Conservation (phyloP, 768 basidiomycete genomes). For the Psilocybe subaeruginosa region DNA sequence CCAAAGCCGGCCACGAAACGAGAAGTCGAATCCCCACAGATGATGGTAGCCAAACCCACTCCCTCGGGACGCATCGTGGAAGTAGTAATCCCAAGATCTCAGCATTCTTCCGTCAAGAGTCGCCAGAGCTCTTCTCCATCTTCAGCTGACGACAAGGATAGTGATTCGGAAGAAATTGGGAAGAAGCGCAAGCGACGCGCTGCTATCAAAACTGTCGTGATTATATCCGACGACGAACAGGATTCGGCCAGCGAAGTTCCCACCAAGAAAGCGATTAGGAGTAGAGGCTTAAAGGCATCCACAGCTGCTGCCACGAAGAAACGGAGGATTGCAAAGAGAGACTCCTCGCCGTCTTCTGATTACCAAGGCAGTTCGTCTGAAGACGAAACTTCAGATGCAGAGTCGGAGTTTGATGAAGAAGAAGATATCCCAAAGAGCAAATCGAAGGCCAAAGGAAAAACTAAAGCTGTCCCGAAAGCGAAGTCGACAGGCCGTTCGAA, state of each 20-base stretch:
- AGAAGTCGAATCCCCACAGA: constrained; percentile 8
- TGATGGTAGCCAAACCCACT: constrained; percentile 20
- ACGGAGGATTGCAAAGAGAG: constrained; percentile 19
- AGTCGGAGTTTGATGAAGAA: constrained; percentile 34
- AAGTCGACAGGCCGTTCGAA: constrained; percentile 22
- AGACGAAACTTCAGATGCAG: constrained; percentile 35
- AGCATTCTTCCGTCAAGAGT: constrained; percentile 21
- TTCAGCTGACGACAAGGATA: constrained; percentile 34
- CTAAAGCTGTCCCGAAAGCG: constrained; percentile 28
- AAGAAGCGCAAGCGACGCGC: constrained; percentile 43
- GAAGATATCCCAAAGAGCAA: constrained; percentile 27
- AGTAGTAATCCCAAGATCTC: constrained; percentile 52
- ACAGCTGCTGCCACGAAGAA: constrained; percentile 14
- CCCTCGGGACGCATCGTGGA: constrained; percentile 52
- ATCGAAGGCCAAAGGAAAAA: constrained; percentile 30
- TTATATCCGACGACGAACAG: constrained; percentile 61
- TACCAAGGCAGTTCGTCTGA: constrained; percentile 42
- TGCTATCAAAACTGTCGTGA: constrained; percentile 39
- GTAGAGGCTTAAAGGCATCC: constrained; percentile 26
- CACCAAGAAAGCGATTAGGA: constrained; percentile 20
- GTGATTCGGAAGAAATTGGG: constrained; percentile 41
- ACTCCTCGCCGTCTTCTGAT: constrained; percentile 38
- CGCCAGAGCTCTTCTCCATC: constrained; percentile 28
- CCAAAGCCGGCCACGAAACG: constrained; percentile 1
- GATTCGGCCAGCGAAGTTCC: constrained; percentile 35